Evolutionary conservation across 306 rosid species (phyloP), one percentile per base, ranked within the genome.

Genomic region (Castanea sativa): DNA sequence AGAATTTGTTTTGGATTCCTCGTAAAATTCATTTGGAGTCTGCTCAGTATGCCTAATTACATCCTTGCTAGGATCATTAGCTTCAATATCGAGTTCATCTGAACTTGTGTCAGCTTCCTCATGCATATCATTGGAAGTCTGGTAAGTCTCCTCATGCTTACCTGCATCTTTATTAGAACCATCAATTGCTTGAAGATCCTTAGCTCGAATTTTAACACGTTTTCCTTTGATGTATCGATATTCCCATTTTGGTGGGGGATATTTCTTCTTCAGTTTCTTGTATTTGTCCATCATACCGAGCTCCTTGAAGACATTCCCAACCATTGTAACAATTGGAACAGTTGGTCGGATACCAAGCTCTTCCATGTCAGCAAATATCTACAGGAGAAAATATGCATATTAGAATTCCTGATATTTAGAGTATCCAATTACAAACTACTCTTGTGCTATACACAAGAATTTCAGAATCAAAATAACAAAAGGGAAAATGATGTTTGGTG

Each of bases 351-450:
- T 71, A 59, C 89, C 86, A 56, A 95, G 99, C 86, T 95, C 98
- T 82, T 95, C 99, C 97, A 95, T 91, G 90, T 95, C 98, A 32
- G 94, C 99, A 89, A 95, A 95, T 85, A 91, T 73, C 99, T 95
- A 83, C 38, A 72, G 21, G 51, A 76, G 55, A 84, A 74, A 82
- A 51, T 27, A 79, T 79, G 56, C 57, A 60, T 72, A 81, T 79
- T 78, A 80, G 69, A 79, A 38, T 55, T 53, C 29, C 64, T 25
- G 67, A 35, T 61, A 72, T 56, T 14, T 49, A 78, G 67, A 56
- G 65, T 45, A 27, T 77, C 60, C 60, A 73, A 58, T 3, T 35
- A 38, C 16, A 75, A 80, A 70, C 43, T 55, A 57, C 33, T 75
- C 76, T 49, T 73, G 20, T 1, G 29, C 4, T 30, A 45, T 9